Base-by-base conservation (phyloP, 1,139 yeast species). In the Geotrichum bryndzae region DNA sequence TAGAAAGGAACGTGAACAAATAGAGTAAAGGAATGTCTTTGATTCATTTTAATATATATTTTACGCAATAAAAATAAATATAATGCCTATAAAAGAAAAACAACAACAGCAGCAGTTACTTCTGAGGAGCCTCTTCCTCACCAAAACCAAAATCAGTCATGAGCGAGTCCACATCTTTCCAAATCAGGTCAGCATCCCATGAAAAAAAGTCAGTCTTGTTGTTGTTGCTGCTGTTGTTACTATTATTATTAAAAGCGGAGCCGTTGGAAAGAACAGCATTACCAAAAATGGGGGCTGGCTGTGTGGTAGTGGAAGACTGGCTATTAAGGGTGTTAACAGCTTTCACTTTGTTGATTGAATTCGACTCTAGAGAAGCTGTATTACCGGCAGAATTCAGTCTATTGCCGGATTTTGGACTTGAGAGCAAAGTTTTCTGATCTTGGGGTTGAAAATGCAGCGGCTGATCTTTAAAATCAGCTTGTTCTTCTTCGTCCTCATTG, bases 61-160 rank as follows among this genome's bases (percentile, higher is more conserved):
- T 29, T n/a, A 52, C n/a, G 31, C 29, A 25, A 41, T 41, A 18
- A 41, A 10, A 41, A 41, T 41, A 41, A 41, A 41, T 41, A 41
- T 23, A 41, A 41, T 41, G 22, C 23, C 48, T n/a, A 15, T n/a
- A 7, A 15, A 41, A 41, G 10, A 29, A 29, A 29, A 29, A 29
- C 4, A 29, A 23, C 10, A 25, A 25, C 18, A 18, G 18, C 18
- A 25, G 5, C 11, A 13, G 7, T 27, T 33, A 23, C 29, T 41
- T 27, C n/a, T 33, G 23, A 10, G 57, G 59, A 18, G 61, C 67
- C 58, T 79, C 79, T 58, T 76, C 79, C 3, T 83, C 79, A 60
- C 88, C 90, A 77, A 91, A 91, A 8, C 97, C 98, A 76, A 90
- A 90, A 70, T 91, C 97, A 69, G 89, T 89, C 97, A 91, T 90